phyloP scores from a whole-genome alignment of 2,329 filamentous ascomycete genomes.

The Dothistroma pini region DNA sequence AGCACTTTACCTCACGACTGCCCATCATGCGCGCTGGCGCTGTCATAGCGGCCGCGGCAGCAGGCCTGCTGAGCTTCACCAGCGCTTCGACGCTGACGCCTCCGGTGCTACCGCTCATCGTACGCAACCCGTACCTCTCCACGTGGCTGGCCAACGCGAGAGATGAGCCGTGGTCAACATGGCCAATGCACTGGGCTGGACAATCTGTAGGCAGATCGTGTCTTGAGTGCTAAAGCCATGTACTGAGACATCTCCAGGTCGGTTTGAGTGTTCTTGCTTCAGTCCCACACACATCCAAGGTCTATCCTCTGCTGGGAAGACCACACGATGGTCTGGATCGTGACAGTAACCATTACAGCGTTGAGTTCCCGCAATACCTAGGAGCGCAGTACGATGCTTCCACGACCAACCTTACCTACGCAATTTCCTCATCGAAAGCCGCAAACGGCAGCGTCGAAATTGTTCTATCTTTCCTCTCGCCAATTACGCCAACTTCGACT shows the following conservation, averaged over 20 bases:
- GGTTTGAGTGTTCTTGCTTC: slow-evolving; percentile 62
- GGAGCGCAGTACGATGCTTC: slow-evolving; percentile 66
- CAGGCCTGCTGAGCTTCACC: slow-evolving; percentile 34
- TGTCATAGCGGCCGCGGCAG: slow-evolving; percentile 19
- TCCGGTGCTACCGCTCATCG: slow-evolving; percentile 49
- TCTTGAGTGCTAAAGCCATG: slow-evolving; percentile 15
- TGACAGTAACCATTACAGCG: slow-evolving; percentile 49
- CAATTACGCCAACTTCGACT: slow-evolving; percentile 76
- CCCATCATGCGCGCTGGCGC: slow-evolving; percentile 23
- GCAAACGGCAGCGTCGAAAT: slow-evolving; percentile 47
- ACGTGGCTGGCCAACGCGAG: slow-evolving; percentile 62
- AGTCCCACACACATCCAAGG: slow-evolving; percentile 55
- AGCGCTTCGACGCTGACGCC: slow-evolving; percentile 54
- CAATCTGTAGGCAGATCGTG: slow-evolving; percentile 49
- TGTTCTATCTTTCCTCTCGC: slow-evolving; percentile 66
- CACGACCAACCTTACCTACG: slow-evolving; percentile 66
- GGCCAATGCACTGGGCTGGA: slow-evolving; percentile 84
- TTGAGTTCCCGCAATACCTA: slow-evolving; percentile 57
- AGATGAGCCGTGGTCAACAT: slow-evolving; percentile 72
- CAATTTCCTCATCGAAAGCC: slow-evolving; percentile 47
- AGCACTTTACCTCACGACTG: background rate
- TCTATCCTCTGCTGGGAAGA: slow-evolving; percentile 63
- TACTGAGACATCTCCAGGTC: slow-evolving; percentile 40
- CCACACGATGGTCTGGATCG: slow-evolving; percentile 59
- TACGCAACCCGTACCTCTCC: slow-evolving; percentile 51